Base-by-base conservation (phyloP, 352 stramenopile genomes). In the Globisporangium recalcitrans region DNA sequence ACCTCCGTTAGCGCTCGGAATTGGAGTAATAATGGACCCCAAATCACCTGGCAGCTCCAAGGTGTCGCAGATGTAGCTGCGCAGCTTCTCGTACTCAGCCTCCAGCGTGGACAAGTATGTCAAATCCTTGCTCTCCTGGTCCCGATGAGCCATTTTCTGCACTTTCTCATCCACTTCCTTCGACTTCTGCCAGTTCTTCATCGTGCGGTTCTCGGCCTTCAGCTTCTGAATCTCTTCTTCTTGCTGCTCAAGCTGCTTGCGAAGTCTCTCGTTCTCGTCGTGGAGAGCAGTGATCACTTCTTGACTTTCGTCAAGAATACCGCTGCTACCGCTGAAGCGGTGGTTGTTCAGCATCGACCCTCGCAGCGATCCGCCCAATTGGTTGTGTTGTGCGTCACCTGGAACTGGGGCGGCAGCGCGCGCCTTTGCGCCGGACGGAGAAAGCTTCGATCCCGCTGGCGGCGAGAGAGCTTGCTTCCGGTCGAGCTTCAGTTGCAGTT, bases 91-190 rank as follows among this genome's bases (percentile, higher is more conserved):
- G 62, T 95, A 95, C 71, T 95, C 84, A 1, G 75, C 70, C 63
- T 95, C 86, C 47, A 95, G 68, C 26, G 83, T 71, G 16, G 80
- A 84, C 60, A 93, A 64, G 60, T 93, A 93, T 49, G 86, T 90
- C 64, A 93, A 47, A 32, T 93, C 83, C 63, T 92, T 93, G 65
- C 73, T 90, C 58, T 95, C 86, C 49, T 95, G 86, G 68, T 92
- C 85, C 22, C 84, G 84, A 44, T 92, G 76, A 1, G 82, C 84
- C 42, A 95, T 74, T 67, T 95, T 93, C 64, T 93, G 86, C 38
- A 95, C 86, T 34, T 93, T 89, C 44, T 95, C 86, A 24, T 89
- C 84, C 32, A 95, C 82, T 63, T 93, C 84, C 65, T 93, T 93
- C 3, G 80, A 90, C 62, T 95, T 82, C 58, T 93, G 85, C 82